Evolutionary conservation across 129 eudicot species (phyloP).

Genomic region (Deinandra increscens): DNA sequence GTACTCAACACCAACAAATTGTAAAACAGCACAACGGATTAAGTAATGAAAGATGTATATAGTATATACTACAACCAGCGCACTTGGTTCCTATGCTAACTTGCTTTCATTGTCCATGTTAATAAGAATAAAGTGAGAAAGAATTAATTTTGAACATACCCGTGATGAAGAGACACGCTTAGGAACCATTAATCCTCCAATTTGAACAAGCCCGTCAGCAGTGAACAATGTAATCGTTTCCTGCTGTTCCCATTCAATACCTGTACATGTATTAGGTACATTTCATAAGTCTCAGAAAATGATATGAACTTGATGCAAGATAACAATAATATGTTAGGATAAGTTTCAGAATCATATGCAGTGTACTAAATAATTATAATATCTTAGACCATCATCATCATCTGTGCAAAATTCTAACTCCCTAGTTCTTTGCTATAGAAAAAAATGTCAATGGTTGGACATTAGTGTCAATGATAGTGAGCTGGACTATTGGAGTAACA

Average conservation of each 20-base stretch:
- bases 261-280: slow-evolving; percentile 32
- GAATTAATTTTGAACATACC: slow-evolving; percentile 41
- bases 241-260: slow-evolving; percentile 83
- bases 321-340: background rate
- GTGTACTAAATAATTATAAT: background rate
- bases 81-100: background rate
- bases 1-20: background rate
- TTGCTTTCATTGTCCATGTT: background rate
- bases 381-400: slow-evolving; percentile 1
- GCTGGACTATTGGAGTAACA: too few relatives aligned
- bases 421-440: background rate
- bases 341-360: background rate
- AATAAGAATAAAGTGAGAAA: background rate
- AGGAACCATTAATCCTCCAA: slow-evolving; percentile 89
- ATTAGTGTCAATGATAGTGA: too few relatives aligned
- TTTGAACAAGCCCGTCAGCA: slow-evolving; percentile 85
- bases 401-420: background rate
- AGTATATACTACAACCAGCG: background rate
- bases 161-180: slow-evolving; percentile 65
- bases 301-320: background rate
- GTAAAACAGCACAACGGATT: background rate
- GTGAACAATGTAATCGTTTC: slow-evolving; percentile 87
- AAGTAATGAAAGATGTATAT: slow-evolving; percentile 8
- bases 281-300: background rate
- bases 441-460: background rate